These are phyloP conservation scores for Beauveria scarabaeidicola DNA, from an alignment of 2,329 filamentous ascomycete genomes.

Conservation along the genomic window DNA sequence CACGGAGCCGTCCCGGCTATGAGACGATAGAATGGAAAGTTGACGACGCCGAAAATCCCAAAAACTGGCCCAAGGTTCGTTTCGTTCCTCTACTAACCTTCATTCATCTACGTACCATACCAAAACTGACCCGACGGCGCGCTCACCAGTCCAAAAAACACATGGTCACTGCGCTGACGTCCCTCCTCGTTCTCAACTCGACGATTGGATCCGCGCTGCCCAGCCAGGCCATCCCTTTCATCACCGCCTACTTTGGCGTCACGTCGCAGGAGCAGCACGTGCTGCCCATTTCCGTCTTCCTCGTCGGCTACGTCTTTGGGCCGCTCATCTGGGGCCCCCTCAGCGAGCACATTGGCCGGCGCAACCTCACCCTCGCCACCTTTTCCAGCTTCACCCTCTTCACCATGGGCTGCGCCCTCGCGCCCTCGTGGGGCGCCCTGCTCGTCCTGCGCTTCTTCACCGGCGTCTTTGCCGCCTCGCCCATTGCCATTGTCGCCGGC, in stretches of 20 bases:
- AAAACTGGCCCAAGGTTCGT: slow-evolving; percentile 40
- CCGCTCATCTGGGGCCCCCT: slow-evolving; percentile 57
- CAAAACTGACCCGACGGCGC: neutral
- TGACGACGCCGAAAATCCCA: slow-evolving; percentile 43
- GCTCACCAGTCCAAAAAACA: slow-evolving; percentile 41
- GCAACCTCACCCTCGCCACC: slow-evolving; percentile 35
- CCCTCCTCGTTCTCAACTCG: slow-evolving; percentile 56
- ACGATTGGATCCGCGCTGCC: slow-evolving; percentile 59
- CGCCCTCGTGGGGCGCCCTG: slow-evolving; percentile 43
- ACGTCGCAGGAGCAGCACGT: slow-evolving; percentile 36
- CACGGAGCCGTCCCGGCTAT: slow-evolving; percentile 23
- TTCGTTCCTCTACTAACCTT: neutral
- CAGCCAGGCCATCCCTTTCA: slow-evolving; percentile 52
- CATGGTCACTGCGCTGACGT: slow-evolving; percentile 44
- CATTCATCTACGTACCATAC: neutral
- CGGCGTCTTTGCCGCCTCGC: slow-evolving; percentile 46
- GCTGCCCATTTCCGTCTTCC: slow-evolving; percentile 54
- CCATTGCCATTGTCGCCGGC: slow-evolving; percentile 54
- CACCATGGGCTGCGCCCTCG: slow-evolving; percentile 47
- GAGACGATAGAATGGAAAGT: slow-evolving; percentile 37
- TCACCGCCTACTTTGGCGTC: slow-evolving; percentile 49
- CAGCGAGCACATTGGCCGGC: slow-evolving; percentile 55
- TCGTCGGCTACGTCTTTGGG: slow-evolving; percentile 55
- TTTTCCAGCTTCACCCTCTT: slow-evolving; percentile 42
- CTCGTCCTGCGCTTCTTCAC: slow-evolving; percentile 47